phyloP scores from a whole-genome alignment of 495 filamentous ascomycete species.

The Delitschia confertaspora region DNA sequence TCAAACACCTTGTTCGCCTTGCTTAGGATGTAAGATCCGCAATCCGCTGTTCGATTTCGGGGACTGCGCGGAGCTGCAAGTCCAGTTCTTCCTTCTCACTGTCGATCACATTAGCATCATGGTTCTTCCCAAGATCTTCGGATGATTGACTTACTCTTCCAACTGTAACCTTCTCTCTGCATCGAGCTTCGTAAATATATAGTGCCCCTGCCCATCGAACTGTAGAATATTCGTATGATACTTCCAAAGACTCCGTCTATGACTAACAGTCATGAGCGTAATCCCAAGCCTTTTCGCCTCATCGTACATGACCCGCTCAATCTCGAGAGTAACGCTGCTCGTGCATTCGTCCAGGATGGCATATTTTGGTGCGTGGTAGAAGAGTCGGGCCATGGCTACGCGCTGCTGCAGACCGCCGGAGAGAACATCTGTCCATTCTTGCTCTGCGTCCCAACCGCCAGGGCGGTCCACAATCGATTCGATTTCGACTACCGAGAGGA shows the following conservation, averaged over 20 bases:
- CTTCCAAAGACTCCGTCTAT: constrained; percentile 87
- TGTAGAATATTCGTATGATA: constrained; percentile 90
- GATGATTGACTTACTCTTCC: constrained; percentile 73
- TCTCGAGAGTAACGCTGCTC: constrained; percentile 81
- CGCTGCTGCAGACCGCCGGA: constrained; percentile 89
- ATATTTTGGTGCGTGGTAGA: constrained; percentile 87
- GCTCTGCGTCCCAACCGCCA: constrained; percentile 85
- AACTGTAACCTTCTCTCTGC: constrained; percentile 75
- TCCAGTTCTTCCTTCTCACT: constrained; percentile 94
- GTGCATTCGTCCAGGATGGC: constrained; percentile 98
- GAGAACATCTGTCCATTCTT: constrained; percentile 90
- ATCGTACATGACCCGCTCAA: constrained; percentile 94
- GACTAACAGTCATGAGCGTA: constrained; percentile 92
- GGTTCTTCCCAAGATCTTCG: too few species aligned
- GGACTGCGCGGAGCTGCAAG: constrained; percentile 68
- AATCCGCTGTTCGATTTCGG: constrained; percentile 78
- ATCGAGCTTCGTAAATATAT: constrained; percentile 83
- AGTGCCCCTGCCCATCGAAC: constrained; percentile 89
- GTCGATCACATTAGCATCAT: constrained; percentile 18
- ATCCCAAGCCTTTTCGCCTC: constrained; percentile 84
- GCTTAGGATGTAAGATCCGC: constrained; percentile 56
- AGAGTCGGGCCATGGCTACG: constrained; percentile 94
- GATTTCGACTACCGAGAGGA: constrained; percentile 72
- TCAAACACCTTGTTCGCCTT: too few species aligned
- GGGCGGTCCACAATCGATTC: constrained; percentile 74